These are phyloP conservation scores for Pharnaceum exiguum DNA, from an alignment of 148 eudicot species.

Conservation along the genomic window DNA sequence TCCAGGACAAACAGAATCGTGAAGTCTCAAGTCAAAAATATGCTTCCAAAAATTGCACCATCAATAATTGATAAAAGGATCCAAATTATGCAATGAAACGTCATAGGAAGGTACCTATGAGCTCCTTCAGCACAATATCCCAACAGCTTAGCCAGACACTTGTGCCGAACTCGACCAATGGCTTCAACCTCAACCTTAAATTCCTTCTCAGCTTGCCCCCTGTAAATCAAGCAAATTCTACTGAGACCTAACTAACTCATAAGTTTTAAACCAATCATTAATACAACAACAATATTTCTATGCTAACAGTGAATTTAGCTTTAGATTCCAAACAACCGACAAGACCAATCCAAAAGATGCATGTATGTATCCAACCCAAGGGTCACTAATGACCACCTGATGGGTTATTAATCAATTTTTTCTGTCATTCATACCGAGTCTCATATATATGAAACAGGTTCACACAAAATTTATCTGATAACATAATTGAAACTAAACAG, in stretches of 20 bases:
- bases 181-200: constrained; percentile 71
- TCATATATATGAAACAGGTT: no score
- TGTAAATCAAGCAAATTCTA: constrained; percentile 12
- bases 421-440: no score
- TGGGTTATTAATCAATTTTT: no score
- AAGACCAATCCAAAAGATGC: no score
- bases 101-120: constrained; percentile 35
- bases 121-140: constrained; percentile 81
- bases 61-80: not conserved
- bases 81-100: not conserved
- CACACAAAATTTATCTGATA: not conserved
- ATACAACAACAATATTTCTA: no score
- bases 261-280: no score
- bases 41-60: not conserved
- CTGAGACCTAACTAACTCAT: not conserved
- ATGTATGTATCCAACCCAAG: no score
- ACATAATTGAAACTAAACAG: not conserved
- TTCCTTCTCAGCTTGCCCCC: constrained; percentile 75
- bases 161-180: constrained; percentile 66
- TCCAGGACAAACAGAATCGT: not conserved
- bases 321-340: no score
- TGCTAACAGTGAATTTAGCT: no score
- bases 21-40: not conserved
- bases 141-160: constrained; percentile 55
- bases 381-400: no score